These are phyloP conservation scores for Diplodia scrobiculata DNA, from an alignment of 2,329 filamentous ascomycete species.

Conservation along the genomic window DNA sequence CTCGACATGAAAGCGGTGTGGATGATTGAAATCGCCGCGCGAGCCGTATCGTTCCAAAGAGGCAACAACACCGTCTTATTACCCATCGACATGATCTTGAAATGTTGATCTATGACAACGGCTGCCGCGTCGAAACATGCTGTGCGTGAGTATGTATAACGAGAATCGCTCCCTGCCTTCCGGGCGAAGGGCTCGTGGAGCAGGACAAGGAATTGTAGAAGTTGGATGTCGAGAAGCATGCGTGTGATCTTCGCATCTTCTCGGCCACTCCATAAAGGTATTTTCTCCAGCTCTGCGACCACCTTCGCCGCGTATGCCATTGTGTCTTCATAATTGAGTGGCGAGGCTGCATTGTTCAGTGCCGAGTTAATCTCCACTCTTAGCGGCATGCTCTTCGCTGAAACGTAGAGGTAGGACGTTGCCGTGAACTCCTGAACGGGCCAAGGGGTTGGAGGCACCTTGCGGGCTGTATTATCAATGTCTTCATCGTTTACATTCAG, in stretches of 20 bases:
- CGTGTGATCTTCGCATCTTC: conserved; percentile 32
- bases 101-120: conserved; percentile 36
- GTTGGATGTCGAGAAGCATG: conserved; percentile 36
- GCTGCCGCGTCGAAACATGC: conserved; percentile 38
- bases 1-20: conserved; percentile 23
- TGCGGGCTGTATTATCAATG: conserved; percentile 39
- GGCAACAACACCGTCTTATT: conserved; percentile 13
- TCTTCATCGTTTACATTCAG: conserved; percentile 56
- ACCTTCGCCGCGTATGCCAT: conserved; percentile 42
- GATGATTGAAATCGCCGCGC: conserved; percentile 23
- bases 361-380: conserved; percentile 40
- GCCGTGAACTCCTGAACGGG: conserved; percentile 39
- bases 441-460: conserved; percentile 35
- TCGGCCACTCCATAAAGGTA: conserved; percentile 24
- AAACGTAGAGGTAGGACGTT: conserved; percentile 37
- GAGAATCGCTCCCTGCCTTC: conserved; percentile 35
- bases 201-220: conserved; percentile 42
- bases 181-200: conserved; percentile 42
- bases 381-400: conserved; percentile 38
- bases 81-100: conserved; percentile 29
- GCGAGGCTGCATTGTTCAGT: conserved; percentile 39
- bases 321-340: conserved; percentile 40
- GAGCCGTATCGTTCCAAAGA: conserved; percentile 18
- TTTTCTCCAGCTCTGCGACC: conserved; percentile 25
- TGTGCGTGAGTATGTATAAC: conserved; percentile 40